phyloP scores from a whole-genome alignment of 2,329 filamentous ascomycete genomes.

The Pseudogymnoascus sp. region DNA sequence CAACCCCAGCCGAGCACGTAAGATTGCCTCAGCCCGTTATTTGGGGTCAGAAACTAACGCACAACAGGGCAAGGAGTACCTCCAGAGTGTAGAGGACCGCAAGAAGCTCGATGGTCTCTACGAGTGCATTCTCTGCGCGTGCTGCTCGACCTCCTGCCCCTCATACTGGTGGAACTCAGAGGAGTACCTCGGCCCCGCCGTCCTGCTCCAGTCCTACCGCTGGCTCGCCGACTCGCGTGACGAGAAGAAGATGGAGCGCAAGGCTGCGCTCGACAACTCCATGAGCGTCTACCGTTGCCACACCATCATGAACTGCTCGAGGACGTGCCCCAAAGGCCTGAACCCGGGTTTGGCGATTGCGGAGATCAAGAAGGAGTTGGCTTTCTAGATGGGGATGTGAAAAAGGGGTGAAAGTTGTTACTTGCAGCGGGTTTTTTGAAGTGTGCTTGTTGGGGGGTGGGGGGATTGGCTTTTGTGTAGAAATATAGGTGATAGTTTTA shows the following conservation, averaged over 20 bases:
- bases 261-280: constrained; percentile 89
- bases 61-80: constrained; percentile 75
- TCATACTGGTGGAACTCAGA: constrained; percentile 99
- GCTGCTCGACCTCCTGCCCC: constrained; percentile 98
- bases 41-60: constrained; percentile 11
- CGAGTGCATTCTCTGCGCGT: constrained; percentile 98
- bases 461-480: constrained; percentile 6
- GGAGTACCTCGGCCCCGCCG: constrained; percentile 94
- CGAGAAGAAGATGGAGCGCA: constrained; percentile 78
- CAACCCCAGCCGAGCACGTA: constrained; percentile 76
- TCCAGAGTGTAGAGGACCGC: constrained; percentile 83
- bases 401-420: background rate
- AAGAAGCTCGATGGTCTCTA: constrained; percentile 96
- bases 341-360: constrained; percentile 94
- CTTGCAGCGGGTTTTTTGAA: constrained; percentile 6
- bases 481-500: constrained; percentile 8
- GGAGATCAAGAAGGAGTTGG: constrained; percentile 97
- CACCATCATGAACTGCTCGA: constrained; percentile 97
- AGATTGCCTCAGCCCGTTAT: constrained; percentile 29
- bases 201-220: constrained; percentile 94
- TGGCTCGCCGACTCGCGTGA: constrained; percentile 95
- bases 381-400: constrained; percentile 31
- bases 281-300: constrained; percentile 99
- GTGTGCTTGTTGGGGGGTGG: background rate
- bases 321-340: constrained; percentile 95